Evolutionary conservation across 768 basidiomycete genomes (phyloP).

Genomic region (Amanita brunnescens): DNA sequence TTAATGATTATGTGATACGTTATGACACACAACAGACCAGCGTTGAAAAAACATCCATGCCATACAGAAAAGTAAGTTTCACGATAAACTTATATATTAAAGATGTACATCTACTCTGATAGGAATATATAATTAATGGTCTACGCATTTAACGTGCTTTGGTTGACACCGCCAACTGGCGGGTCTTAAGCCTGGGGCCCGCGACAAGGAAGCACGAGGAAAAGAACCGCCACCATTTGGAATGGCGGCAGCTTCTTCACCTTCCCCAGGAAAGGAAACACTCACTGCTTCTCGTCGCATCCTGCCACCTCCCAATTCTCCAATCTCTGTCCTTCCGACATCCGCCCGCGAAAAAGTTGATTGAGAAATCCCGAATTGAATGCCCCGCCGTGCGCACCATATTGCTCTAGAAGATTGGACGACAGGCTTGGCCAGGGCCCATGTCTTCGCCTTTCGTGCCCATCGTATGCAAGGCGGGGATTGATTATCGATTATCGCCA

Average conservation of each 20-base stretch:
- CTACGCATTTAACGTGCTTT: neutral
- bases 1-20: no score
- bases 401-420: neutral
- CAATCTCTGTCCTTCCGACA: neutral
- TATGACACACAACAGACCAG: no score
- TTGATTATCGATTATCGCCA: no score
- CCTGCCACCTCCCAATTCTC: neutral
- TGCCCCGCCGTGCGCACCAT: neutral
- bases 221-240: neutral
- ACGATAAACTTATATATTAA: no score
- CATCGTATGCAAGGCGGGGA: neutral
- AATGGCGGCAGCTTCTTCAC: neutral
- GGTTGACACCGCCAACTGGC: neutral
- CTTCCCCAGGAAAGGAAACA: conserved; percentile 1
- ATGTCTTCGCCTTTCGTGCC: neutral
- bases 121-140: no score
- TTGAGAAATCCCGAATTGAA: neutral
- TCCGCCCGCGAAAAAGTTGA: no score
- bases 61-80: no score
- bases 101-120: no score
- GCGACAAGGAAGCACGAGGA: conserved; percentile 3
- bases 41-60: no score
- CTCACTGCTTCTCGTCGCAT: neutral
- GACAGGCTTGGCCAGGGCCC: neutral
- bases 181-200: conserved; percentile 3